A percentile compares a stretch with the other conserved stretches of the same genome.
Conservation (phyloP, 1,284 basidiomycete species). For the Trichosporon ovoides region DNA sequence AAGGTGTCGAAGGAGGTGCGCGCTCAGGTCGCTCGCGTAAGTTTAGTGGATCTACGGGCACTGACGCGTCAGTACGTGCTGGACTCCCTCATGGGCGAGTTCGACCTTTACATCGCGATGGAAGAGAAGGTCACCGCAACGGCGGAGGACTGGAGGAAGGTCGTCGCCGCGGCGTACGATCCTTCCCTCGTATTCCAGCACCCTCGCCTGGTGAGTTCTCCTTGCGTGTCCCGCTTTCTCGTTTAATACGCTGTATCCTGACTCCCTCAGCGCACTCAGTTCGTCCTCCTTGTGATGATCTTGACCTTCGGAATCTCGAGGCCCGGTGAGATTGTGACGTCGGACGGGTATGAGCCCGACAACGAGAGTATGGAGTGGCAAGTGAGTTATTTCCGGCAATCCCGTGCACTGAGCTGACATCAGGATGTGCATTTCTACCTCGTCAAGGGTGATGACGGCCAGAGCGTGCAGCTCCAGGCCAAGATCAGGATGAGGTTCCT, state of each 20-base stretch:
- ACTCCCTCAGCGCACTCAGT: neutral
- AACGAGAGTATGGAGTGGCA: neutral
- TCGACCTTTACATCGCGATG: neutral
- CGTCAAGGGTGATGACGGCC: neutral
- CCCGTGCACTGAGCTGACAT: neutral
- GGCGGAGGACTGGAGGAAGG: neutral
- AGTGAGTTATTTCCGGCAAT: neutral
- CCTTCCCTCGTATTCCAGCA: neutral
- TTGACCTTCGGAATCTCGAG: neutral
- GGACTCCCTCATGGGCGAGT: neutral
- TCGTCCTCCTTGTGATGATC: neutral
- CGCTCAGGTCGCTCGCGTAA: neutral
- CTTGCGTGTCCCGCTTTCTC: neutral
- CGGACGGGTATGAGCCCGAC: neutral
- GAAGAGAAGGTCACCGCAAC: neutral
- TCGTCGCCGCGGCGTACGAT: neutral
- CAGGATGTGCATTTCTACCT: neutral
- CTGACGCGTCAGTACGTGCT: neutral
- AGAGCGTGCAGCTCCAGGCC: neutral
- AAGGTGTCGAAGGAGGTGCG: neutral
- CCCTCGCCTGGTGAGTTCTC: neutral
- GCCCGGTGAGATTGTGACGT: neutral
- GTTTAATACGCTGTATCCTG: too few relatives aligned
- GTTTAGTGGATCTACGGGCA: neutral
- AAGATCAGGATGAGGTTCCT: neutral